Base-by-base conservation (phyloP, 176 grass and related monocot genomes). In the Aegilops umbellulata region DNA sequence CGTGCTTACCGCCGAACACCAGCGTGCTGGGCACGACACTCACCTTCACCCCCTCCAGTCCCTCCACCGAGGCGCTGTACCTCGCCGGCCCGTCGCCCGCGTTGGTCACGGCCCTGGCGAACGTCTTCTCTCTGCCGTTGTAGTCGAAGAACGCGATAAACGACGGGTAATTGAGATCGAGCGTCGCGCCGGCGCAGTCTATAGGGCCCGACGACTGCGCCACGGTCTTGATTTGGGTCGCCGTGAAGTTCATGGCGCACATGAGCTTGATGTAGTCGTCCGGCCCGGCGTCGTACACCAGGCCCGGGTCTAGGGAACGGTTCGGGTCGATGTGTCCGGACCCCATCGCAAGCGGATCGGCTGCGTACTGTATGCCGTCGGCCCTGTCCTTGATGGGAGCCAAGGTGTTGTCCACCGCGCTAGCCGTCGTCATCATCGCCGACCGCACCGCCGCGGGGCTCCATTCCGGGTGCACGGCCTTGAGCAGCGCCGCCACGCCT, bases 151-250 rank as follows among this genome's bases (percentile, higher is more conserved):
- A 95, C 2, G 89, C 83, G 63, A 98, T 95, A 66, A 98, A 93
- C 0, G 95, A 98, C 1, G 93, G 91, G 26, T 98, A 98, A 79
- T 98, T 98, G 72, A 98, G 93, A 79, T 98, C 95, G 6, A 85
- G 60, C 0, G 91, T 83, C 3, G 93, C 91, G 30, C 83, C 68
- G 51, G 82, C 15, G 60, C 93, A 98, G 80, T 92, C 74, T 10
- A 87, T 86, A 4, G 76, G 8, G 1, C 67, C 19, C 19, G 78
- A 16, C 4, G 86, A 83, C 65, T 80, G 81, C 38, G 78, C 85
- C 53, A 96, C 83, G 36, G 89, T 51, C 84, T 82, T 92, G 74
- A 97, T 94, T 82, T 97, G 94, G 34, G 68, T 44, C 44, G 9
- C 60, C 3, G 93, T 98, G 82, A 58, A 95, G 76, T 94, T 98